A percentile compares a stretch with the other conserved stretches of the same genome.
Conservation (phyloP, 257 asterid species). For the Lavandula angustifolia region DNA sequence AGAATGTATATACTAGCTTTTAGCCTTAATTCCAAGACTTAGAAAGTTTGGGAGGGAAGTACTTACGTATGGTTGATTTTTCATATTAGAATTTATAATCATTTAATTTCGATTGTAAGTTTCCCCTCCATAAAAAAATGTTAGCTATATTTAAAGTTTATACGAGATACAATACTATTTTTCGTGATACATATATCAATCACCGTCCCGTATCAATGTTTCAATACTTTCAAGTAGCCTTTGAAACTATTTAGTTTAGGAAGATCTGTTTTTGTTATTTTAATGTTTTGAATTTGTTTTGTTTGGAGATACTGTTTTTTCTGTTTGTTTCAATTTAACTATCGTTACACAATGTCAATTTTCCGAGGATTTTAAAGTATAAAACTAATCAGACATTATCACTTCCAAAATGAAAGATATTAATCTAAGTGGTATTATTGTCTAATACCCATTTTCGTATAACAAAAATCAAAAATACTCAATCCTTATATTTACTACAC, state of each 20-base stretch:
- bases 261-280: neutral
- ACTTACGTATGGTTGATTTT: no score
- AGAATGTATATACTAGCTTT: neutral
- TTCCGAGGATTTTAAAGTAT: neutral
- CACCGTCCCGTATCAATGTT: constrained; percentile 3
- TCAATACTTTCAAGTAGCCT: neutral
- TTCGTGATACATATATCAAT: neutral
- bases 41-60: constrained; percentile 5
- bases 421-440: no score
- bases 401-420: neutral
- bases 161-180: neutral
- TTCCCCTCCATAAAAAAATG: no score
- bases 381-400: neutral
- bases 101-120: no score
- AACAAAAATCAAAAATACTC: no score
- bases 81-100: no score
- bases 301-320: constrained; percentile 5
- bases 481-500: no score
- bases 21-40: neutral
- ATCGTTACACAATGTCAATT: neutral
- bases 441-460: no score
- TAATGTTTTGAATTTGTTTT: neutral
- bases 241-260: neutral
- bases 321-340: neutral
- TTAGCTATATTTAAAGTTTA: no score